Evolutionary conservation across 2,329 filamentous ascomycete species (phyloP).

Genomic region (Hymenoscyphus fraxineus): DNA sequence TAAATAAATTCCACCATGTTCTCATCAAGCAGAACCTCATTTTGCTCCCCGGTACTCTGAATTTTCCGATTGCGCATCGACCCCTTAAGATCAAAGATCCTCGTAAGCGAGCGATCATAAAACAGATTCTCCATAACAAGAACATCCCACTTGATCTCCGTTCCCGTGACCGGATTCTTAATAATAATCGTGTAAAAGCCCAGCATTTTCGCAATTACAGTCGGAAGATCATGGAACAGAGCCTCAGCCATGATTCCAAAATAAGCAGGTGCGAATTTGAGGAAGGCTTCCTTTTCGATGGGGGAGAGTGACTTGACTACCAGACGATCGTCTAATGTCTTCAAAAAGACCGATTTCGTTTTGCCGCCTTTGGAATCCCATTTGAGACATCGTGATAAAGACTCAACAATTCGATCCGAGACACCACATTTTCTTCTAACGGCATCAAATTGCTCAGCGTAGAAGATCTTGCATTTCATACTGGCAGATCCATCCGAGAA

Average conservation of each 20-base stretch:
- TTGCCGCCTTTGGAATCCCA: constrained; percentile 99
- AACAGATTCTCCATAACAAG: constrained; percentile 97
- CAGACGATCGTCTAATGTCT: constrained; percentile 90
- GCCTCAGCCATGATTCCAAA: constrained; percentile 97
- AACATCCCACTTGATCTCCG: constrained; percentile 91
- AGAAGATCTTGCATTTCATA: constrained; percentile 98
- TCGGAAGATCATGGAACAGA: constrained; percentile 90
- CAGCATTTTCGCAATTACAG: constrained; percentile 98
- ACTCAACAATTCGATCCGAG: constrained; percentile 90
- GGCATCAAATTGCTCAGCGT: constrained; percentile 95
- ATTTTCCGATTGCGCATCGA: constrained; percentile 99
- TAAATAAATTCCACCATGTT: constrained; percentile 99
- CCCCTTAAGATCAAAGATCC: constrained; percentile 93
- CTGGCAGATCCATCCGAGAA: constrained; percentile 91
- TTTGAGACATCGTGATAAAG: constrained; percentile 88
- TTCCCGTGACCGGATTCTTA: constrained; percentile 87
- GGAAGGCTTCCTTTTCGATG: constrained; percentile 88
- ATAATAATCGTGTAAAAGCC: constrained; percentile 97
- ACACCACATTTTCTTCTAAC: constrained; percentile 89
- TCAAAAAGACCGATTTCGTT: constrained; percentile 94
- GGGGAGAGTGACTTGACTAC: constrained; percentile 77
- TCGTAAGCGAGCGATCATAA: constrained; percentile 85
- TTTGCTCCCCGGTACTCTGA: constrained; percentile 88
- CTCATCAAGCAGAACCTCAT: constrained; percentile 94
- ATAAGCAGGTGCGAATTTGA: constrained; percentile 93